A percentile compares a stretch with the other conserved stretches of the same genome.
These are phyloP conservation scores for Prosopis cineraria DNA, from an alignment of 306 rosid species.

Conservation along the genomic window DNA sequence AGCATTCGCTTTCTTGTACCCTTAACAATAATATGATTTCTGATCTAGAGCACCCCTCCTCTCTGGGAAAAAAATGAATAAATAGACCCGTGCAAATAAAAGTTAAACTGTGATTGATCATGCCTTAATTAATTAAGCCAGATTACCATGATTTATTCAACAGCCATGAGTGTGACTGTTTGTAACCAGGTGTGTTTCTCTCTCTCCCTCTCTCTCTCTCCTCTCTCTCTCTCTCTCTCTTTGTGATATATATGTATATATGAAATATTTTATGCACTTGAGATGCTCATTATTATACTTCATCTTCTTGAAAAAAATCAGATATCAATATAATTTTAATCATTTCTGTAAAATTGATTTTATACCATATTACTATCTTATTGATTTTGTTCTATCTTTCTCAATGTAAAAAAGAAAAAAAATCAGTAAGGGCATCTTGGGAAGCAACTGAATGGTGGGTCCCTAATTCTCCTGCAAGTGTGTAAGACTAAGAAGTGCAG, in stretches of 20 bases:
- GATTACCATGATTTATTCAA: conserved; percentile 13
- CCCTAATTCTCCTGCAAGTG: conserved; percentile 37
- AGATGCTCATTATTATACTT: not conserved
- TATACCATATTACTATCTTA: not conserved
- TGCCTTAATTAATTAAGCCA: not conserved
- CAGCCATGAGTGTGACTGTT: not conserved
- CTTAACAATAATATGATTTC: conserved; percentile 2
- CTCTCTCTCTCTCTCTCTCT: not conserved
- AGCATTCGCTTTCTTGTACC: conserved; percentile 2
- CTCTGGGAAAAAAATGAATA: not conserved
- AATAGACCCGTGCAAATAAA: not conserved
- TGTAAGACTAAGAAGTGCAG: conserved; percentile 37
- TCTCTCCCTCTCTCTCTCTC: not conserved
- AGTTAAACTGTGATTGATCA: conserved; percentile 33
- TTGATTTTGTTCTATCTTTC: not conserved
- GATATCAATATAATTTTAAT: not conserved
- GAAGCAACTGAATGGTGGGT: conserved; percentile 40
- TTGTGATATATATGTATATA: too few relatives aligned
- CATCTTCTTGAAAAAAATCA: not conserved
- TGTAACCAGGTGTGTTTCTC: not conserved
- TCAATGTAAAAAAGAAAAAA: not conserved
- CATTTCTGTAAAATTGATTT: not conserved
- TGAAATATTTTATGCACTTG: not conserved
- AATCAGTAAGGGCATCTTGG: conserved; percentile 33
- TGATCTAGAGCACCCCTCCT: conserved; percentile 5